phyloP scores from a whole-genome alignment of 2,329 filamentous ascomycete species.

The Tolypocladium guangdongense region DNA sequence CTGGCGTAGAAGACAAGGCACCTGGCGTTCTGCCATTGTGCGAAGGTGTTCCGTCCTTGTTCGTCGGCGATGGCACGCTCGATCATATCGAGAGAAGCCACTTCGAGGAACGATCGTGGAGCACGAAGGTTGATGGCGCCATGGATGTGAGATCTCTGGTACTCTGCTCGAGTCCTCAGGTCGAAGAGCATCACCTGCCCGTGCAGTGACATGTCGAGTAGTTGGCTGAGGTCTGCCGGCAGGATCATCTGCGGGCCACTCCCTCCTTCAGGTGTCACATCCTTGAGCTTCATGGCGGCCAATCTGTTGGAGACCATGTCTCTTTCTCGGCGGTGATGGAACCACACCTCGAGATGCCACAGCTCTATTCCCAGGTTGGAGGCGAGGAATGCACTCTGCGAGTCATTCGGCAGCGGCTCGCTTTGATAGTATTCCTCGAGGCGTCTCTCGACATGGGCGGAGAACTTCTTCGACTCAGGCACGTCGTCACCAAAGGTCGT shows the following conservation, averaged over 20 bases:
- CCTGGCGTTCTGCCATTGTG: conserved; percentile 32
- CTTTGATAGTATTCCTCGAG: conserved; percentile 42
- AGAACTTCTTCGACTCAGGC: conserved; percentile 33
- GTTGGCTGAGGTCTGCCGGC: conserved; percentile 36
- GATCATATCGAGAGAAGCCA: conserved; percentile 38
- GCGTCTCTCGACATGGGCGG: conserved; percentile 36
- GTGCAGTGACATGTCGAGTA: conserved; percentile 38
- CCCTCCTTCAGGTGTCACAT: conserved; percentile 17
- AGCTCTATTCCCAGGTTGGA: conserved; percentile 43
- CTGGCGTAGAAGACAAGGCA: conserved; percentile 44
- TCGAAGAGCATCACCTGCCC: conserved; percentile 38
- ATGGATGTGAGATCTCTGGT: conserved; percentile 39
- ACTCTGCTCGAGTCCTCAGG: conserved; percentile 34
- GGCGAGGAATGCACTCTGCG: conserved; percentile 40
- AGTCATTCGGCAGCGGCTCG: conserved; percentile 35
- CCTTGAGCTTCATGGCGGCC: conserved; percentile 30
- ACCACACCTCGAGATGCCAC: conserved; percentile 43
- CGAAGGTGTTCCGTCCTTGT: conserved; percentile 33
- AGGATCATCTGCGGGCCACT: conserved; percentile 36
- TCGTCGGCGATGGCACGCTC: conserved; percentile 39
- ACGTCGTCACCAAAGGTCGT: conserved; percentile 27
- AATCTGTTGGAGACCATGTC: conserved; percentile 34
- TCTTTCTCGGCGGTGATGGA: conserved; percentile 39
- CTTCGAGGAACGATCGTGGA: conserved; percentile 36
- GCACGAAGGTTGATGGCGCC: conserved; percentile 40